Base-by-base conservation (phyloP, 805 yeast genomes). In the Saccharomycopsis sp. region DNA sequence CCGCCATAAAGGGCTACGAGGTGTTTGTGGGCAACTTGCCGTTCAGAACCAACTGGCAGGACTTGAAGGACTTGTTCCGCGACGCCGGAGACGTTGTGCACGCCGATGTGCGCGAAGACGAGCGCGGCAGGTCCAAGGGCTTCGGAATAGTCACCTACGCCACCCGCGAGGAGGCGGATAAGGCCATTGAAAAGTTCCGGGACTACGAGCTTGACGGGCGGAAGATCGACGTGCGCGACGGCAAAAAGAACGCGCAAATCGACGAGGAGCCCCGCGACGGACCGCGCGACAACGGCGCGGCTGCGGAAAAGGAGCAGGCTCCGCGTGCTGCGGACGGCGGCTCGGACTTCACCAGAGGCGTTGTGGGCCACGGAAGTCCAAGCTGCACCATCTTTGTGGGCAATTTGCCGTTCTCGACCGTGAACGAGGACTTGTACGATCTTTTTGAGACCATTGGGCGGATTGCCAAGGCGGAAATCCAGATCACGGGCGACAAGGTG, bases 341-440 rank as follows among this genome's bases (percentile, higher is more conserved):
- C 21, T 67, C 82, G 44, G 83, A 75, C 7, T 88, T 90, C 69
- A 82, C 91, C 14, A 81, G 78, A 52, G 85, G 83, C 57, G 91
- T 87, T 50, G 65, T 69, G 7, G 88, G 86, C 1, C 73, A 77
- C 51, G 90, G 89, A 50, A 79, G 73, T 46, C 82, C 81, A 53
- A 84, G 83, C 53, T 80, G 75, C 37, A 76, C 80, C 21, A 79
- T 92, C 51, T 87, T 73, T 67, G 91, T 87, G 21, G 79, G 78
- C 51, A 92, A 92, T 74, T 75, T 92, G 67, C 98, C 98, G 34
- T 89, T 82, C 78, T 85, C 91, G 55, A 91, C 97, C n/a, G 82
- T 90, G 34, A 84, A 85, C 63, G 84, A 85, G 58, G 97, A 92
- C 71, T 78, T 92, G 63, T 81, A 77, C 63, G 97, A 91, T 64